Percentiles rank a stretch among this genome's conserved stretches.
phyloP scores from a whole-genome alignment of 2,329 filamentous ascomycete species.

The Diaporthe sp. region DNA sequence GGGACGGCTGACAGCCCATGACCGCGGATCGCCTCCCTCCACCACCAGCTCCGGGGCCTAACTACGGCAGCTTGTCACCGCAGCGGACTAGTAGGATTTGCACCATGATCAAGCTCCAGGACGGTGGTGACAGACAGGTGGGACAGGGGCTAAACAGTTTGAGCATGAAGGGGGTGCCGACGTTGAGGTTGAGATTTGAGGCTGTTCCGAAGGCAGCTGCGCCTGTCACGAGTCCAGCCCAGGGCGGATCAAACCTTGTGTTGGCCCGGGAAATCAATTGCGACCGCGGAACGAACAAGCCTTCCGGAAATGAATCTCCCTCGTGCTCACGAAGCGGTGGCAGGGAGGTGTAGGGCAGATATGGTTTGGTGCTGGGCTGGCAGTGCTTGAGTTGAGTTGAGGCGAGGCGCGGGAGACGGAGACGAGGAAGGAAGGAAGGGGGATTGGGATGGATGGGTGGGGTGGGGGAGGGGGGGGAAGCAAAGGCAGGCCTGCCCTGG shows the following conservation, averaged over 20 bases:
- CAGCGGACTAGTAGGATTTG: neutral
- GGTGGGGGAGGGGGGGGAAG: neutral
- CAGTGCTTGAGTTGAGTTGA: neutral
- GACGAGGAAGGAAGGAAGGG: neutral
- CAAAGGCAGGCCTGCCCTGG: neutral
- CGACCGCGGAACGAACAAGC: conserved; percentile 22
- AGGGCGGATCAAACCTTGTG: conserved; percentile 22
- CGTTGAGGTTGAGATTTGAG: neutral
- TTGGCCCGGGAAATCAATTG: conserved; percentile 6
- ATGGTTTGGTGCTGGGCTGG: conserved; percentile 7
- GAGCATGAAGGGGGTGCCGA: neutral
- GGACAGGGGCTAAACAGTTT: conserved; percentile 11
- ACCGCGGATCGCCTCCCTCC: conserved; percentile 16
- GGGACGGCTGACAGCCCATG: conserved; percentile 26
- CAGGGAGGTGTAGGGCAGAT: neutral
- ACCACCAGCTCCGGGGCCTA: neutral
- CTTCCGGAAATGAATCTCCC: conserved; percentile 19
- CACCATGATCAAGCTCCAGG: neutral
- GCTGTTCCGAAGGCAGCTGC: neutral
- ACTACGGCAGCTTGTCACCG: neutral
- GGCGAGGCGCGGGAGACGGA: neutral
- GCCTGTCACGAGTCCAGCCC: neutral
- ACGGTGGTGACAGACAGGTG: conserved; percentile 1
- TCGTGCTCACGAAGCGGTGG: neutral
- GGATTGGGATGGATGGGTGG: too few species aligned